Evolutionary conservation across 768 basidiomycete species (phyloP).

Genomic region (Amanita brunnescens): DNA sequence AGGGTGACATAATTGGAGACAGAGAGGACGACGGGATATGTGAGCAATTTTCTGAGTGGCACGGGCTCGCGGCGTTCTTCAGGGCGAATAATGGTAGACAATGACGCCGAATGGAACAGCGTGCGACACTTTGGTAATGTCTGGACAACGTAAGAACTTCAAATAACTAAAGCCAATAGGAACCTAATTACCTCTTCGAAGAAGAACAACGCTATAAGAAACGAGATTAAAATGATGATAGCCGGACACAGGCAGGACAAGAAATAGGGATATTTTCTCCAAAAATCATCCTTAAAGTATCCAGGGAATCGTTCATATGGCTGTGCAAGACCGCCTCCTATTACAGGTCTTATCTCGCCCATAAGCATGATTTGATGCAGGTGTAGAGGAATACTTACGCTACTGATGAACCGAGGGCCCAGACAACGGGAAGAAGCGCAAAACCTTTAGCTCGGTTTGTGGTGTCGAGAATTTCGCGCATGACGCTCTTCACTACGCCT

Average conservation of each 20-base stretch:
- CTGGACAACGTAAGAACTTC: background rate
- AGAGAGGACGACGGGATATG: conserved; percentile 55
- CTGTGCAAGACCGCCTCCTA: conserved; percentile 58
- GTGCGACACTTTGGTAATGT: background rate
- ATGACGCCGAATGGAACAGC: background rate
- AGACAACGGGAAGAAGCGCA: too few relatives aligned
- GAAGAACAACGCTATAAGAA: conserved; percentile 24
- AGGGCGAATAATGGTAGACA: background rate
- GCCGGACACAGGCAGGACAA: conserved; percentile 48
- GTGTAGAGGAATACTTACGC: conserved; percentile 30
- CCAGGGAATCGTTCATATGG: conserved; percentile 61
- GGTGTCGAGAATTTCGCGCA: conserved; percentile 57
- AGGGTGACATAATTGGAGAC: conserved; percentile 63
- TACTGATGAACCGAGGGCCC: conserved; percentile 32
- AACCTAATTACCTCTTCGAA: conserved; percentile 34
- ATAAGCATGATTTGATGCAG: too few relatives aligned
- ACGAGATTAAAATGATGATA: conserved; percentile 24
- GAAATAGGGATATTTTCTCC: conserved; percentile 67
- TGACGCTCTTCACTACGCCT: conserved; percentile 67
- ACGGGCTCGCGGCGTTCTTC: conserved; percentile 18
- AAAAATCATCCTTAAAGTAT: conserved; percentile 45
- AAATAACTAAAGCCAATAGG: background rate
- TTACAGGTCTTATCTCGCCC: conserved; percentile 39
- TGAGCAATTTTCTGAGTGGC: conserved; percentile 32
- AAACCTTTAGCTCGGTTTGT: too few relatives aligned